Conservation (phyloP, 2,329 filamentous ascomycete species). For the Sporothrix brasiliensis region DNA sequence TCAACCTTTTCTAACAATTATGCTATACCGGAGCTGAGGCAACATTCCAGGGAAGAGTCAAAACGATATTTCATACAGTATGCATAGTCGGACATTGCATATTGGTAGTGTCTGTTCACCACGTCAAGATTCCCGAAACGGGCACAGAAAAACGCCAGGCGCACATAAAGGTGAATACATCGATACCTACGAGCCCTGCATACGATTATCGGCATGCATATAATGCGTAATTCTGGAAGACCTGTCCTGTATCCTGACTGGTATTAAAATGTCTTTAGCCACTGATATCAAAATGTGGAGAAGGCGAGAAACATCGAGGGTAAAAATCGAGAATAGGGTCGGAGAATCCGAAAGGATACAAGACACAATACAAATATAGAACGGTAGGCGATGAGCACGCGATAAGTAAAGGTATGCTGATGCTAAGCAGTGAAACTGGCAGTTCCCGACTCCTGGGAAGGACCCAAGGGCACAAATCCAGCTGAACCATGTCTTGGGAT, state of each 20-base stretch:
- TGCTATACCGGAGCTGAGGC: no score
- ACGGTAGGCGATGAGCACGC: background rate
- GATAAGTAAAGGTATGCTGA: background rate
- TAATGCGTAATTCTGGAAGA: background rate
- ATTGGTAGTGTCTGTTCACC: background rate
- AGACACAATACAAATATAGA: background rate
- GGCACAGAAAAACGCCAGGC: background rate
- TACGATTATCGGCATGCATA: conserved; percentile 13
- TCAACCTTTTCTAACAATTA: background rate
- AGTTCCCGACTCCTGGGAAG: conserved; percentile 7
- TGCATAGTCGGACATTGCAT: background rate
- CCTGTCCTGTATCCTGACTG: background rate
- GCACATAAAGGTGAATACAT: no score
- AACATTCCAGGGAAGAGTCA: background rate
- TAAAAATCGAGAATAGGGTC: background rate
- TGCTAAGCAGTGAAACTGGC: conserved; percentile 10
- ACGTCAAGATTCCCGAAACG: background rate
- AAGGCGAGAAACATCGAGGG: background rate
- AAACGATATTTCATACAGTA: background rate
- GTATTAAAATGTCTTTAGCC: background rate
- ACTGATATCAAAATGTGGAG: background rate
- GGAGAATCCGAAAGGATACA: background rate
- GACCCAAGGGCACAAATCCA: background rate
- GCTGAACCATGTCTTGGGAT: background rate
- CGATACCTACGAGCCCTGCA: background rate